Conservation (phyloP, 2,329 filamentous ascomycete genomes). For the Teratosphaeria destructans region DNA sequence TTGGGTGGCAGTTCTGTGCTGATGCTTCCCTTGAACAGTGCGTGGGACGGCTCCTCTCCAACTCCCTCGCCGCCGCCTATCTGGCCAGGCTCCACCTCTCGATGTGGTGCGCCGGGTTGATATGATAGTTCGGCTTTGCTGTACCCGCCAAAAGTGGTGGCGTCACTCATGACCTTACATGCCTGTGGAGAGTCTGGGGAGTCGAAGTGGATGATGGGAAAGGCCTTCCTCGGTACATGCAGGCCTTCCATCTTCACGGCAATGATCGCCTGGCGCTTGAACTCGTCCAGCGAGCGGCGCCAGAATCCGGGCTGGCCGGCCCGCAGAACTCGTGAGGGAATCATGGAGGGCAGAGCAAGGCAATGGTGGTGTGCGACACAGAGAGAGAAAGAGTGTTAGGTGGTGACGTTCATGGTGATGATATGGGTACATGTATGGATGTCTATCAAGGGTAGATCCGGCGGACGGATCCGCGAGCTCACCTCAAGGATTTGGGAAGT, state of each 20-base stretch:
- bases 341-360: neutral
- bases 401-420: neutral
- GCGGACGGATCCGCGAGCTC: neutral
- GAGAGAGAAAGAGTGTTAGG: neutral
- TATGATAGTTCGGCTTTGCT: slow-evolving; percentile 65
- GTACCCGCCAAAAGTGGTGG: slow-evolving; percentile 68
- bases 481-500: neutral
- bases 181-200: slow-evolving; percentile 30
- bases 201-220: slow-evolving; percentile 55
- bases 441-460: neutral
- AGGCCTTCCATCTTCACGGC: slow-evolving; percentile 61
- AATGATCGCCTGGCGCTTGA: slow-evolving; percentile 45
- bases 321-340: neutral
- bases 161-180: slow-evolving; percentile 74
- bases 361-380: neutral
- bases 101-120: slow-evolving; percentile 13
- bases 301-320: slow-evolving; percentile 39
- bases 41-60: slow-evolving; percentile 49
- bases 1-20: slow-evolving; percentile 72
- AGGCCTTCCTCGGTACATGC: slow-evolving; percentile 53
- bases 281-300: slow-evolving; percentile 48
- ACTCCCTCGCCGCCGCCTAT: slow-evolving; percentile 5
- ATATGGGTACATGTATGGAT: neutral
- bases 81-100: slow-evolving; percentile 8
- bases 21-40: slow-evolving; percentile 77